Evolutionary conservation across 2,329 filamentous ascomycete species (phyloP).

Genomic region (Zarea fungicola): DNA sequence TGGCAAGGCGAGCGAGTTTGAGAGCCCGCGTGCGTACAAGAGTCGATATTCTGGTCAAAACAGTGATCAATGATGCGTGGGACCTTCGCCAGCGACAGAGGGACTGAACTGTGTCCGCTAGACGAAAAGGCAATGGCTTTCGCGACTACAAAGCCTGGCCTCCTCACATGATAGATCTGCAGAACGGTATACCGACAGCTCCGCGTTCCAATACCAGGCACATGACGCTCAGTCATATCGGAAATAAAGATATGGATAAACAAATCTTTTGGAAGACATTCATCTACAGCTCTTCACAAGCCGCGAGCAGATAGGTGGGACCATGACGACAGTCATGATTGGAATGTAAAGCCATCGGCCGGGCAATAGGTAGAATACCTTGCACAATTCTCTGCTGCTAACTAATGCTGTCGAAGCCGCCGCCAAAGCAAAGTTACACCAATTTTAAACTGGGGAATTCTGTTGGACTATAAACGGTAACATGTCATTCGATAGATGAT

Average conservation of each 20-base stretch:
- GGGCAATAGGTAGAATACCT: background rate
- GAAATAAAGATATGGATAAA: too few species aligned
- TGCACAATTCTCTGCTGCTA: background rate
- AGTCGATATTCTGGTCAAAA: conserved; percentile 28
- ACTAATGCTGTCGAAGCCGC: background rate
- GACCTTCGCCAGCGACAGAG: too few species aligned
- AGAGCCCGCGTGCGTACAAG: conserved; percentile 89
- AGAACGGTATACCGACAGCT: too few species aligned
- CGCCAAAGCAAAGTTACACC: background rate
- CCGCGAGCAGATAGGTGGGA: background rate
- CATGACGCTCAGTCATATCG: too few species aligned
- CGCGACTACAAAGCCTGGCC: too few species aligned
- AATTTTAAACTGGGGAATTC: too few species aligned
- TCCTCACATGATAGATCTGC: too few species aligned
- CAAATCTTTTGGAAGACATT: too few species aligned
- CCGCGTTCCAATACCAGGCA: too few species aligned
- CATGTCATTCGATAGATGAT: too few species aligned
- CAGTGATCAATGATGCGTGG: background rate
- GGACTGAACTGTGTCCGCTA: too few species aligned
- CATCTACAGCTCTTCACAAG: background rate
- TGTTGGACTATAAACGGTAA: too few species aligned
- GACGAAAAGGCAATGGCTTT: background rate
- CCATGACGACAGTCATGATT: background rate
- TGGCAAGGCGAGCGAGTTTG: conserved; percentile 55
- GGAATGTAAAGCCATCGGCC: background rate